Conservation (phyloP, 2,329 filamentous ascomycete species). For the Alternaria dauci region DNA sequence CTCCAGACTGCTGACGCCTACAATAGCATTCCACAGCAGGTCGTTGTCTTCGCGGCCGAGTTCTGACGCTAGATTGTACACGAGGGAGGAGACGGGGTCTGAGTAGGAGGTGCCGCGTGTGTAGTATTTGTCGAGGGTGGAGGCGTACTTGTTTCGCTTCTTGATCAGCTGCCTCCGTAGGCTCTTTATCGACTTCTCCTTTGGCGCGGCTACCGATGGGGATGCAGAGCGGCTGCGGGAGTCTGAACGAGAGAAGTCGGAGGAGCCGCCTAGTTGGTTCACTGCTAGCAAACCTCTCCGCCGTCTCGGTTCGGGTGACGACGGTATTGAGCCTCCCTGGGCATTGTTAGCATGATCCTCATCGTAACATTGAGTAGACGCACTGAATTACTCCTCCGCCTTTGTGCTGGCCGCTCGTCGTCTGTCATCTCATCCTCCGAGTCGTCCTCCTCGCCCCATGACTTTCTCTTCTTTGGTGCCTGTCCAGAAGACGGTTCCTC, state of each 20-base stretch:
- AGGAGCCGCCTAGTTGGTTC: conserved; percentile 45
- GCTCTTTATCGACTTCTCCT: conserved; percentile 73
- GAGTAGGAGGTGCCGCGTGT: conserved; percentile 87
- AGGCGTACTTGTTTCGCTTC: conserved; percentile 79
- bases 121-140: conserved; percentile 82
- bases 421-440: conserved; percentile 70
- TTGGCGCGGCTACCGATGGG: conserved; percentile 52
- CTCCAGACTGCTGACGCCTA: conserved; percentile 93
- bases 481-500: conserved; percentile 50
- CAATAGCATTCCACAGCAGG: conserved; percentile 91
- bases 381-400: conserved; percentile 89
- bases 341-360: conserved; percentile 9
- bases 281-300: conserved; percentile 63
- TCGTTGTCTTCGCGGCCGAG: conserved; percentile 97
- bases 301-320: conserved; percentile 70
- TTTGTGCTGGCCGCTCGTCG: conserved; percentile 77
- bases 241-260: conserved; percentile 52
- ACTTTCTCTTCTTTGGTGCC: conserved; percentile 51
- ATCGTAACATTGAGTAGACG: conserved; percentile 37
- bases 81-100: conserved; percentile 91
- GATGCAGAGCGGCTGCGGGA: conserved; percentile 50
- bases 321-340: conserved; percentile 67
- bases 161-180: conserved; percentile 77
- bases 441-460: conserved; percentile 67
- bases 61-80: conserved; percentile 94